Percentiles rank a stretch among this genome's conserved stretches.
phyloP scores from a whole-genome alignment of 345 rosid species.

The Brassica rapa region DNA sequence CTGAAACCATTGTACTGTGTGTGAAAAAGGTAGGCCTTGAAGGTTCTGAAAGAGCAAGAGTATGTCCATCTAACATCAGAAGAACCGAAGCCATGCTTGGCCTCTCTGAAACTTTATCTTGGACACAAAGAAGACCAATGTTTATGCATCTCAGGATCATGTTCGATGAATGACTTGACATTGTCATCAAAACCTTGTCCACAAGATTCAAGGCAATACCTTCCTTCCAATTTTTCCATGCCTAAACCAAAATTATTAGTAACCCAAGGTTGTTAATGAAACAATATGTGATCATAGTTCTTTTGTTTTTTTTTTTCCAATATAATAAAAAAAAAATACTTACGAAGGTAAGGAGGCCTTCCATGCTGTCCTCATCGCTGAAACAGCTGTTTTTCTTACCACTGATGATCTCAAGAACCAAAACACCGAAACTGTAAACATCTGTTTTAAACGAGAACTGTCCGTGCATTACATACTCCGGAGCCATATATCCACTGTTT shows the following conservation, averaged over 20 bases:
- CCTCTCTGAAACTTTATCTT: slow-evolving; percentile 51
- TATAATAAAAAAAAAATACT: slow-evolving; percentile 12
- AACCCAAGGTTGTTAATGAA: not conserved
- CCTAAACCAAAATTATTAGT: slow-evolving; percentile 38
- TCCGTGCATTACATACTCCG: slow-evolving; percentile 54
- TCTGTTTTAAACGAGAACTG: slow-evolving; percentile 57
- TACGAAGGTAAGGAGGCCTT: slow-evolving; percentile 50
- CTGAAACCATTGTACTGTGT: not conserved
- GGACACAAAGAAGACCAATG: slow-evolving; percentile 67
- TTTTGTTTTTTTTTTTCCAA: not conserved
- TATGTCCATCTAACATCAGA: slow-evolving; percentile 47
- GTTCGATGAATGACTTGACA: slow-evolving; percentile 32
- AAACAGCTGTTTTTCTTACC: slow-evolving; percentile 42
- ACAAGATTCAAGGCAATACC: slow-evolving; percentile 44
- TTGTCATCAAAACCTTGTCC: slow-evolving; percentile 42
- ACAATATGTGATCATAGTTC: not conserved
- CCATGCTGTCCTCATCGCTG: slow-evolving; percentile 20
- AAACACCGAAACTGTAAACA: slow-evolving; percentile 61
- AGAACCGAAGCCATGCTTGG: slow-evolving; percentile 58
- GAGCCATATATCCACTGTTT: slow-evolving; percentile 63
- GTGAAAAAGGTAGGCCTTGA: slow-evolving; percentile 49
- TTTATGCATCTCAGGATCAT: slow-evolving; percentile 59
- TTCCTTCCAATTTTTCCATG: slow-evolving; percentile 64
- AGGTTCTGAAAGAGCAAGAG: slow-evolving; percentile 45
- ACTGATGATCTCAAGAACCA: slow-evolving; percentile 59